phyloP scores from a whole-genome alignment of 306 rosid species.

The Luffa acutangula region DNA sequence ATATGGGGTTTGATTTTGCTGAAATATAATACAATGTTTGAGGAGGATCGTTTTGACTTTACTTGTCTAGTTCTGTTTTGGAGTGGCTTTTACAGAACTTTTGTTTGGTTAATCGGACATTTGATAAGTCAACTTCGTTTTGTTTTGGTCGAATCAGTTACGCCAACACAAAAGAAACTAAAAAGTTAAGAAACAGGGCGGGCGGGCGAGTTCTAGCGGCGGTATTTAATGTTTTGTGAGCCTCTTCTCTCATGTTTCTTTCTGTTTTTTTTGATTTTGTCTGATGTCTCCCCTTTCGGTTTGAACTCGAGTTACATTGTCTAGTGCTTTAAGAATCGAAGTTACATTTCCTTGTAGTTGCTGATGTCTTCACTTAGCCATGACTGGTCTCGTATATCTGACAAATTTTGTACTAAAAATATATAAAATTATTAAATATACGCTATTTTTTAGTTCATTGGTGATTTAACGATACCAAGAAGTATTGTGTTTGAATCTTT shows the following conservation, averaged over 20 bases:
- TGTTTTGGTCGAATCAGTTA: neutral
- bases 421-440: neutral
- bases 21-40: neutral
- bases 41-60: neutral
- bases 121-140: neutral
- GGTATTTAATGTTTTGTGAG: neutral
- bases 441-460: neutral
- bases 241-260: neutral
- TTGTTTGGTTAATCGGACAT: neutral
- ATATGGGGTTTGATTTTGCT: neutral
- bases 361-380: neutral
- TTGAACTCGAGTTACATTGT: neutral
- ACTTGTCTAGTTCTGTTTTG: neutral
- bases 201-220: neutral
- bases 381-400: neutral
- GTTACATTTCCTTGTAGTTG: neutral
- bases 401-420: neutral
- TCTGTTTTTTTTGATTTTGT: neutral
- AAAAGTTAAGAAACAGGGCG: neutral
- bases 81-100: neutral
- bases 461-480: neutral
- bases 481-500: neutral
- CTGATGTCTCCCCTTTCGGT: neutral
- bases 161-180: neutral
- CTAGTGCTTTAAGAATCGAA: neutral